A percentile compares a stretch with the other conserved stretches of the same genome.
phyloP scores from a whole-genome alignment of 805 yeast species.

The Pichia kluyveri region DNA sequence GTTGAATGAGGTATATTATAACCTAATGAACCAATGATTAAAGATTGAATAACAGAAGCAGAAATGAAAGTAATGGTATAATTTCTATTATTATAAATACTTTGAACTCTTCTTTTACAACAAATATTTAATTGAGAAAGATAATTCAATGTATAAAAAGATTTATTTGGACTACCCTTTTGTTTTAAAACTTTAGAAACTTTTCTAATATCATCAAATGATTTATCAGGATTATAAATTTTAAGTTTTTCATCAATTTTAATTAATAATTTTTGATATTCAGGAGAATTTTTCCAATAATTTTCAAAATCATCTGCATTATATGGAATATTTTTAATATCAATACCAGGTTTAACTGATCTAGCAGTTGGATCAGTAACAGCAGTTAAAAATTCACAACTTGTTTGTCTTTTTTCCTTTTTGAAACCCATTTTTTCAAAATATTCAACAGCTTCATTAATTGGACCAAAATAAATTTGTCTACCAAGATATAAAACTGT shows the following conservation, averaged over 20 bases:
- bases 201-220: slow-evolving; percentile 22
- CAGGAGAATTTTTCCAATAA: slow-evolving; percentile 50
- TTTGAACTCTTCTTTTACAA: slow-evolving; percentile 43
- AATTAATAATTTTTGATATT: slow-evolving; percentile 31
- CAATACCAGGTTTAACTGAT: slow-evolving; percentile 38
- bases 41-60: slow-evolving; percentile 48
- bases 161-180: slow-evolving; percentile 31
- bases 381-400: slow-evolving; percentile 60
- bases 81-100: slow-evolving; percentile 48
- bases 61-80: slow-evolving; percentile 40
- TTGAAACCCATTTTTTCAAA: slow-evolving; percentile 54
- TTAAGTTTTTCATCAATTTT: slow-evolving; percentile 28
- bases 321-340: slow-evolving; percentile 45
- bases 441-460: slow-evolving; percentile 41
- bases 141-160: slow-evolving; percentile 33
- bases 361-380: slow-evolving; percentile 63
- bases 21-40: slow-evolving; percentile 53
- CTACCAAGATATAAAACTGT: slow-evolving; percentile 50
- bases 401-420: slow-evolving; percentile 56
- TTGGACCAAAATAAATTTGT: slow-evolving; percentile 54
- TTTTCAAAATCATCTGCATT: slow-evolving; percentile 49
- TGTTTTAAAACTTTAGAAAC: slow-evolving; percentile 28
- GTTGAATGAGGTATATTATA: slow-evolving; percentile 43
- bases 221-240: slow-evolving; percentile 23
- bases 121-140: slow-evolving; percentile 43